phyloP scores from a whole-genome alignment of 2,329 filamentous ascomycete genomes.

The Akanthomyces lecanii region DNA sequence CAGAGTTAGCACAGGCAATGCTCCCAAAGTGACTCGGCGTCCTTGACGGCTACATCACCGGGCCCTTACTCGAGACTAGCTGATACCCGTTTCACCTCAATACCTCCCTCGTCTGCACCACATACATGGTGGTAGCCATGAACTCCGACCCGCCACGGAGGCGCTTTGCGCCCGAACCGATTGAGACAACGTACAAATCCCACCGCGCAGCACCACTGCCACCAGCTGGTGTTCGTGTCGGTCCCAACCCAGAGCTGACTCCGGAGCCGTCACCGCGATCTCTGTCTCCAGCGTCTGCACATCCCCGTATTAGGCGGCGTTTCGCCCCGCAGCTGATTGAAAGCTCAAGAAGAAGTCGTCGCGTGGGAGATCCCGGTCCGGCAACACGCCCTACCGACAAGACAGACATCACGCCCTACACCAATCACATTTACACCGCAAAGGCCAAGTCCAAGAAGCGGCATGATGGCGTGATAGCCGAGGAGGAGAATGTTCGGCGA shows the following conservation, averaged over 20 bases:
- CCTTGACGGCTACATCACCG: neutral
- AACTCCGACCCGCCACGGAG: constrained; percentile 41
- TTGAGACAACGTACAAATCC: constrained; percentile 66
- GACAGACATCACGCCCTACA: constrained; percentile 66
- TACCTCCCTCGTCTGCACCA: neutral
- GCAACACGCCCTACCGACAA: constrained; percentile 63
- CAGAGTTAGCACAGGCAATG: neutral
- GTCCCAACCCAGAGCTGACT: constrained; percentile 55
- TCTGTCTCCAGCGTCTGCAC: constrained; percentile 30
- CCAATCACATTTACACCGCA: constrained; percentile 55
- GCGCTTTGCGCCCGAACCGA: constrained; percentile 64
- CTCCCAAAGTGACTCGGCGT: neutral
- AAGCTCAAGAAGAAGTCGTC: constrained; percentile 67
- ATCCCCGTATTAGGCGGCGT: constrained; percentile 28
- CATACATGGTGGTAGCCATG: neutral
- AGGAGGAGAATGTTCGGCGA: constrained; percentile 23
- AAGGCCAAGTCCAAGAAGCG: constrained; percentile 37
- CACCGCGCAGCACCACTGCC: constrained; percentile 35
- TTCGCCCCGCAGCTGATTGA: constrained; percentile 81
- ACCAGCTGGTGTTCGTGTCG: constrained; percentile 25
- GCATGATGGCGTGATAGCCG: constrained; percentile 27
- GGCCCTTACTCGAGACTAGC: neutral
- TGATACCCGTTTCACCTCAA: neutral
- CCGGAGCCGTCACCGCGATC: constrained; percentile 50
- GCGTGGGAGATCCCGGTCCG: constrained; percentile 59